A percentile compares a stretch with the other conserved stretches of the same genome.
Evolutionary conservation across 208 protist species (phyloP).

Genomic region (Lotmaria passim): DNA sequence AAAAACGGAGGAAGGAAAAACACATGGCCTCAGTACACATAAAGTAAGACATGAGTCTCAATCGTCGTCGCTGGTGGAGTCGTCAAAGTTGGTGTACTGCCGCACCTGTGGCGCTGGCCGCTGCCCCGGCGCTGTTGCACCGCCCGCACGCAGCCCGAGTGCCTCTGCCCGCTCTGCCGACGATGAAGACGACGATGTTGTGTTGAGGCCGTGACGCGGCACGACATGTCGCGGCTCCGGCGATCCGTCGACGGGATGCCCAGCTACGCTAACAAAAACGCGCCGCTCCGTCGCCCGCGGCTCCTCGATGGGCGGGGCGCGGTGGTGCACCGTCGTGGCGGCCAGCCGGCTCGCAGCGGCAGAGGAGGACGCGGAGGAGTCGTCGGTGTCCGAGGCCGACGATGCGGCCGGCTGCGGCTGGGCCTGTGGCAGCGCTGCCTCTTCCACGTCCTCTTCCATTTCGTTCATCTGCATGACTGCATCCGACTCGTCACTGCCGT

Average conservation of each 20-base stretch:
- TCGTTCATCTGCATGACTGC: conserved; percentile 27
- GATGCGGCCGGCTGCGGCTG: neutral
- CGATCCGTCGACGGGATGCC: conserved; percentile 16
- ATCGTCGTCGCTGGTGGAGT: conserved; percentile 19
- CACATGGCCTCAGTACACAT: too few relatives aligned
- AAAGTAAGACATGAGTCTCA: conserved; percentile 9
- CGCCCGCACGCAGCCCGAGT: conserved; percentile 17
- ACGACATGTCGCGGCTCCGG: conserved; percentile 37
- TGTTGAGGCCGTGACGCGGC: conserved; percentile 48
- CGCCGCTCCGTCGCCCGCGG: conserved; percentile 41
- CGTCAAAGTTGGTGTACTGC: conserved; percentile 21
- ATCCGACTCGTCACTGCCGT: conserved; percentile 17
- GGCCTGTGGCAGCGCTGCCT: neutral
- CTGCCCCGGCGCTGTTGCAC: neutral
- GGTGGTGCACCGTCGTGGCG: conserved; percentile 17
- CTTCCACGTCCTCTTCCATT: neutral
- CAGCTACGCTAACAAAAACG: conserved; percentile 35
- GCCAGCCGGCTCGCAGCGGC: neutral
- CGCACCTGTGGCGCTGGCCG: conserved; percentile 10
- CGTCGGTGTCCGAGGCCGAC: neutral
- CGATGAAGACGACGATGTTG: conserved; percentile 56
- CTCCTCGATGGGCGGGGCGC: conserved; percentile 3
- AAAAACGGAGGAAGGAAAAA: too few relatives aligned
- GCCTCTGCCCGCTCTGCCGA: conserved; percentile 29
- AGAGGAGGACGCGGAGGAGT: conserved; percentile 1